Evolutionary conservation across 805 yeast species (phyloP).

Genomic region (Lipomyces yamadae): DNA sequence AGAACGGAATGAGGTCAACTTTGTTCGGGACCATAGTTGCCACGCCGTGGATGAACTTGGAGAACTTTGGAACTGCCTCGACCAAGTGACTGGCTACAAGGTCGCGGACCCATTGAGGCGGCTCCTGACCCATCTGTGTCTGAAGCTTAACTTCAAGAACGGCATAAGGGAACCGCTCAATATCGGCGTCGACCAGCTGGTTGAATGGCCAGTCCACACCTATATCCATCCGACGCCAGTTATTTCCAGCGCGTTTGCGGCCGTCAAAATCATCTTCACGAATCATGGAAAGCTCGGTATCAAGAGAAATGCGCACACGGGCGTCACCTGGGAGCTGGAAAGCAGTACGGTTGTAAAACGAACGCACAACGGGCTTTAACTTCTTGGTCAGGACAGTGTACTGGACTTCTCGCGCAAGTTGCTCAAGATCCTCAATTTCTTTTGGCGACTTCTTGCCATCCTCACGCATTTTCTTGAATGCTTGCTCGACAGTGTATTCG

Average conservation of each 20-base stretch:
- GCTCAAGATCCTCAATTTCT: constrained; percentile 91
- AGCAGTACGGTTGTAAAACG: constrained; percentile 97
- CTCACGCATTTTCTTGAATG: constrained; percentile 87
- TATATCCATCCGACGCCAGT: constrained; percentile 98
- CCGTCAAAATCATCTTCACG: constrained; percentile 98
- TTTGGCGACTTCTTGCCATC: constrained; percentile 86
- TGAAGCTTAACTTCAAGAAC: constrained; percentile 96
- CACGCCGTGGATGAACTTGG: constrained; percentile 95
- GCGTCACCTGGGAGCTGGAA: constrained; percentile 99
- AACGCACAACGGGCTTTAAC: constrained; percentile 91
- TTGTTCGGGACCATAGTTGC: constrained; percentile 87
- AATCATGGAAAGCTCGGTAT: constrained; percentile 95
- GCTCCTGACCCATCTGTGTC: constrained; percentile 98
- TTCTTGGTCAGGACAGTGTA: constrained; percentile 82
- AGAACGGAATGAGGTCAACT: constrained; percentile 86
- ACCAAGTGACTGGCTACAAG: constrained; percentile 90
- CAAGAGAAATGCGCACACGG: constrained; percentile 96
- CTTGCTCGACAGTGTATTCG: constrained; percentile 82
- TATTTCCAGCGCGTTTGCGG: constrained; percentile 80
- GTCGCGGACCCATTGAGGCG: constrained; percentile 96
- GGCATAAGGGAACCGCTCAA: constrained; percentile 95
- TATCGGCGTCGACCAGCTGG: constrained; percentile 81
- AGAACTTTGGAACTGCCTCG: constrained; percentile 97
- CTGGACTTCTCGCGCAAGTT: constrained; percentile 90
- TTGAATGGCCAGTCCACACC: constrained; percentile 96